These are phyloP conservation scores for Scheffersomyces spartinae DNA, from an alignment of 805 yeast species.

Conservation along the genomic window DNA sequence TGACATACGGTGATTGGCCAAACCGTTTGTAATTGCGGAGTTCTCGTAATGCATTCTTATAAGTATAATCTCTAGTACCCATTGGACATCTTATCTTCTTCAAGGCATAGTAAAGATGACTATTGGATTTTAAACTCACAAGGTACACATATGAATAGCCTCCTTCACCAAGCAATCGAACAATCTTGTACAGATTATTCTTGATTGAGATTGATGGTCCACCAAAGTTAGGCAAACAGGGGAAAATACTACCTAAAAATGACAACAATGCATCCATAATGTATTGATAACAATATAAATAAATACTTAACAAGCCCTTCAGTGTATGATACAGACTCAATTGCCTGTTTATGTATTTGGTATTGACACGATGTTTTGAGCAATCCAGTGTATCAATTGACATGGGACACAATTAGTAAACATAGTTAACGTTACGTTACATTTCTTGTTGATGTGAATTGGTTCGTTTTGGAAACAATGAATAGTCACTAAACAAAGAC, in stretches of 20 bases:
- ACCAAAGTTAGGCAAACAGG: conserved; percentile 31
- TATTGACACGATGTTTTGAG: too few species aligned
- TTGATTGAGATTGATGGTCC: conserved; percentile 54
- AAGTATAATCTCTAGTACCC: conserved; percentile 62
- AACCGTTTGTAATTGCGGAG: conserved; percentile 67
- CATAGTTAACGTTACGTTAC: too few species aligned
- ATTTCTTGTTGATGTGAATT: too few species aligned
- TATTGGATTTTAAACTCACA: conserved; percentile 39
- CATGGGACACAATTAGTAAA: too few species aligned
- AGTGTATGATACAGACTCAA: too few species aligned
- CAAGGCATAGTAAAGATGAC: conserved; percentile 49
- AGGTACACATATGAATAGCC: conserved; percentile 81
- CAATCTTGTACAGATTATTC: conserved; percentile 47
- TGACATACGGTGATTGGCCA: conserved; percentile 47
- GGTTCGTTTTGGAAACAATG: too few species aligned
- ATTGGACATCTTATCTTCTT: conserved; percentile 83
- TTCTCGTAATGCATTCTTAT: conserved; percentile 57
- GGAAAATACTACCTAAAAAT: conserved; percentile 11
- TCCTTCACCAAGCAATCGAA: conserved; percentile 78
- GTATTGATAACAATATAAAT: conserved; percentile 3
- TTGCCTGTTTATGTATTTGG: too few species aligned
- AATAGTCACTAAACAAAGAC: too few species aligned
- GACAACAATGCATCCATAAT: conserved; percentile 28
- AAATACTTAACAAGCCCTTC: background rate
- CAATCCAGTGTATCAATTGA: too few species aligned